Evolutionary conservation across 2,329 filamentous ascomycete genomes (phyloP), one percentile per base, ranked within the genome.

Genomic region (Fusarium ramigenum): DNA sequence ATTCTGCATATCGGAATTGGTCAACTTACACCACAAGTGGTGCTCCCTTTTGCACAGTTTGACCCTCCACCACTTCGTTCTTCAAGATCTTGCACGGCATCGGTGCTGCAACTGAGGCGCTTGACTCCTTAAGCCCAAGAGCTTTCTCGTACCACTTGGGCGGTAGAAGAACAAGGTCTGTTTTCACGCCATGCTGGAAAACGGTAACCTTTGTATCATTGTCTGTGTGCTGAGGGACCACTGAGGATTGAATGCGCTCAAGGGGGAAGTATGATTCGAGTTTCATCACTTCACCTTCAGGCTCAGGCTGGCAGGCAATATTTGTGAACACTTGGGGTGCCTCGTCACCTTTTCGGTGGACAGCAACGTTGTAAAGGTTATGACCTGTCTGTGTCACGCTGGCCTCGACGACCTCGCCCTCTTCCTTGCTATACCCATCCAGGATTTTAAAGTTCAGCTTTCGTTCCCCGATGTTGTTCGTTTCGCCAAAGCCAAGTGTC

Each of bases 81-180:
- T 94, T 91, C 70, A 99, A 84, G 32, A 99, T 92, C 84, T 98
- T 98, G 84, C 96, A 98, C 4, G 96, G 96, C 96, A 99, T 99
- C 0, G 96, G 96, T 28, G 96, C 94, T 30, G 93, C 87, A 4
- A 98, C 94, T 60, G 93, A 96, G 67, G 96, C 95, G 11, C 91
- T 87, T 1, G 89, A 88, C 78, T 97, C 94, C 80, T 94, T 95
- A 70, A 93, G 84, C 0, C 96, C 95, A 12, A 98, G 86, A 0
- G 94, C 95, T 83, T 97, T 96, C 77, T 95, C 93, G 65, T 93
- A 92, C 95, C 95, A 99, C 49, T 86, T 86, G 0, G 96, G 95
- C 23, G 84, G 83, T 44, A 87, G 79, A n/a, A 92, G 82, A 15
- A 82, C 82, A 32, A 92, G 81, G 68, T 91, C 87, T 10, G 88